Base-by-base conservation (phyloP, 768 basidiomycete species). In the Tulasnella sp. region DNA sequence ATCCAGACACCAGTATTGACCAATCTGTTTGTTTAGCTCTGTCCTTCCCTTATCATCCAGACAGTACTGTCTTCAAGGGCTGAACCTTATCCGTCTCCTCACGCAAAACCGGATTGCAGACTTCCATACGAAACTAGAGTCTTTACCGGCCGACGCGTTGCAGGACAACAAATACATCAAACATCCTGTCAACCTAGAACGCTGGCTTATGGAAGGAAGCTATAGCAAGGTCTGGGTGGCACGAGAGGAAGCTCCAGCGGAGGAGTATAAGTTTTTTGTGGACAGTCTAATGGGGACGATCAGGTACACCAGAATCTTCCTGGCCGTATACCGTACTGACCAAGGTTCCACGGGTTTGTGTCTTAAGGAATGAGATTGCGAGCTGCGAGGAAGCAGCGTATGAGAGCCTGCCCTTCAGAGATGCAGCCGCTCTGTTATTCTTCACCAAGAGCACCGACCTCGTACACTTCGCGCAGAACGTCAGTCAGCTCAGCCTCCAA, bases 141-240 rank as follows among this genome's bases (percentile, higher is more conserved):
- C 89, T 38, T 80, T 99, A 29, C 83, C 84, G 62, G 73, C 76
- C 29, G 75, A 80, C 30, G 55, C 62, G 5, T 60, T 69, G 12
- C 62, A 65, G 25, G 60, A 63, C 12, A 87, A 86, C 69, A 79
- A 82, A 4, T 90, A 76, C 68, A 82, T 92, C 66, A 77, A 80
- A 54, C 91, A 92, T 69, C 88, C 90, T 11, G 85, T 92, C 59
- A 88, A 92, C 69, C 81, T 93, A 62, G 94, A 99, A 70, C 78
- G 87, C 51, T 97, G 93, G 89, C 78, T 98, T 46, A 99, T 99
- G 94, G 94, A 98, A 70, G 94, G 94, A 41, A 87, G 87, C 66
- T 99, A 98, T 70, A 91, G 89, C 72, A 94, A 94, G 70, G 94
- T 97, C 10, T 99, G 93, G 89, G 83, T 87, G 66, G 93, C 93